A percentile compares a stretch with the other conserved stretches of the same genome.
Conservation (phyloP, 768 basidiomycete genomes). For the Lactarius sanguifluus region DNA sequence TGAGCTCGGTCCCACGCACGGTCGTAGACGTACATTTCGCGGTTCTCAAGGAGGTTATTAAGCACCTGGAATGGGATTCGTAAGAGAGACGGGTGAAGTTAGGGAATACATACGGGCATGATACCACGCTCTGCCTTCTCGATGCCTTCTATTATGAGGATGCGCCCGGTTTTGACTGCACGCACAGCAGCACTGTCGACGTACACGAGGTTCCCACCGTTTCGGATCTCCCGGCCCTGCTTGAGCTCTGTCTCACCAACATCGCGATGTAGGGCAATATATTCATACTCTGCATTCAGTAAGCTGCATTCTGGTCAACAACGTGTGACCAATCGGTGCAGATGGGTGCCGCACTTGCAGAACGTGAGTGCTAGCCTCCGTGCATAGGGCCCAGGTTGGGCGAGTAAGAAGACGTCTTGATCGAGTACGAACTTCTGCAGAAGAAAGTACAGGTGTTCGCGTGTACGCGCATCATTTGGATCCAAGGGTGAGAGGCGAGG, state of each 20-base stretch:
- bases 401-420: slow-evolving; percentile 65
- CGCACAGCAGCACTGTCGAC: slow-evolving; percentile 66
- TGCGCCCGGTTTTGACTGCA: slow-evolving; percentile 62
- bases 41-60: slow-evolving; percentile 67
- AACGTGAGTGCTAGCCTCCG: slow-evolving; percentile 61
- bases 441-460: slow-evolving; percentile 62
- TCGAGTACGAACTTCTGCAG: slow-evolving; percentile 67
- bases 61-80: slow-evolving; percentile 38
- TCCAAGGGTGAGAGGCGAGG: slow-evolving; percentile 50
- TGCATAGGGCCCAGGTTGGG: slow-evolving; percentile 68
- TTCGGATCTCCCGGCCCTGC: slow-evolving; percentile 64
- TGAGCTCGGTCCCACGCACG: background rate
- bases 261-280: slow-evolving; percentile 64
- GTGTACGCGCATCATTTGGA: slow-evolving; percentile 49
- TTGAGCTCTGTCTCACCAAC: slow-evolving; percentile 73
- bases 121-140: slow-evolving; percentile 73
- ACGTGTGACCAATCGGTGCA: background rate
- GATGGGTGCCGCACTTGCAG: slow-evolving; percentile 45
- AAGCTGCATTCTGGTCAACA: slow-evolving; percentile 38
- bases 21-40: slow-evolving; percentile 53
- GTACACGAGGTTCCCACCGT: slow-evolving; percentile 62
- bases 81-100: background rate
- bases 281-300: slow-evolving; percentile 68
- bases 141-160: slow-evolving; percentile 67
- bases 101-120: slow-evolving; percentile 52